These are phyloP conservation scores for Telfairia occidentalis DNA, from an alignment of 331 rosid species.

Conservation along the genomic window DNA sequence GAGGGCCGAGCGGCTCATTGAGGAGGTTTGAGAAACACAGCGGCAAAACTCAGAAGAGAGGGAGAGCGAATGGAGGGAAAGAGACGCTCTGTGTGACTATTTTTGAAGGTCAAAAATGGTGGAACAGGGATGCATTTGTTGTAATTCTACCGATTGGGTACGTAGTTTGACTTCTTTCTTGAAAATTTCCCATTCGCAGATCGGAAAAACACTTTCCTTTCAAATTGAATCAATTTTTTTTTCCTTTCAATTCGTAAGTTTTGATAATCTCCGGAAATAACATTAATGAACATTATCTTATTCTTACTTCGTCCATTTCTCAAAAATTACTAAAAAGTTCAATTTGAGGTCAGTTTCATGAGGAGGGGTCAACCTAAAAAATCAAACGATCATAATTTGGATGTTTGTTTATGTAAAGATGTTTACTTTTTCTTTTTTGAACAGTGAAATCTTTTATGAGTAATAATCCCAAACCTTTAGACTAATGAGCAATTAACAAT, in stretches of 20 bases:
- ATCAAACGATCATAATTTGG: background rate
- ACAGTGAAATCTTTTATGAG: background rate
- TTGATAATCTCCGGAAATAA: too few species aligned
- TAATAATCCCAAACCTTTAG: background rate
- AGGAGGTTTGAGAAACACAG: background rate
- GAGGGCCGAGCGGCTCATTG: constrained; percentile 1
- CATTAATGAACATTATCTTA: background rate
- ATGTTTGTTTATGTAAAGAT: background rate
- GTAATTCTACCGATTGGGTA: background rate
- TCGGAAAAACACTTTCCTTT: too few species aligned
- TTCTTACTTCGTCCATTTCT: background rate
- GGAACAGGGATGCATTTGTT: background rate
- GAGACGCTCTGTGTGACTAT: background rate
- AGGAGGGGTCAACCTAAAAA: background rate
- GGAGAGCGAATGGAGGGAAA: constrained; percentile 4
- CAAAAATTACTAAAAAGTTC: background rate
- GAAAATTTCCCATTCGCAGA: too few species aligned
- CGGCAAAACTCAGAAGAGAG: background rate
- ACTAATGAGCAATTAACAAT: background rate
- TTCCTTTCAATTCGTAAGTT: too few species aligned
- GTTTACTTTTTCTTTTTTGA: background rate
- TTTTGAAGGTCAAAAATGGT: constrained; percentile 11
- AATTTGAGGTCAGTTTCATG: background rate
- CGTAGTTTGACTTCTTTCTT: background rate
- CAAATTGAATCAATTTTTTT: too few species aligned